Percentiles rank a stretch among this genome's conserved stretches.
phyloP scores from a whole-genome alignment of 768 basidiomycete genomes.

The Kwoniella sp. region DNA sequence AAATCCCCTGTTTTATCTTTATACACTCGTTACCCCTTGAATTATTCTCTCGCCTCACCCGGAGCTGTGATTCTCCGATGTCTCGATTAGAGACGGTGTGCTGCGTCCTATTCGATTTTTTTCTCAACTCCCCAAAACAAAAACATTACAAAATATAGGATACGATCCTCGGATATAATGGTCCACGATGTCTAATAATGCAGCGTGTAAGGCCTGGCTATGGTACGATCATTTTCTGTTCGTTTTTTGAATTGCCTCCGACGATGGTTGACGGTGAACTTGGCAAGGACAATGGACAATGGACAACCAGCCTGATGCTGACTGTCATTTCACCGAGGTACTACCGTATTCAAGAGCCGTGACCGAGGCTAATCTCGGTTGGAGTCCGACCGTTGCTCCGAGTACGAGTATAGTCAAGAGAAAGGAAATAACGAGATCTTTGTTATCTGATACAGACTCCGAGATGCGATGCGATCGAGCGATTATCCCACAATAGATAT shows the following conservation, averaged over 20 bases:
- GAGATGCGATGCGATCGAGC: too few relatives aligned
- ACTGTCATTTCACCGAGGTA: too few relatives aligned
- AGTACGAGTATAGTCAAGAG: too few relatives aligned
- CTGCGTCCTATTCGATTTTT: constrained; percentile 30
- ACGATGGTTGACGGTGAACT: too few relatives aligned
- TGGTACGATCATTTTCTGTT: too few relatives aligned
- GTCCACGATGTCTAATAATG: background rate
- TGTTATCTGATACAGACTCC: too few relatives aligned
- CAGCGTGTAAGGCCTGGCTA: background rate
- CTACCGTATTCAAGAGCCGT: too few relatives aligned
- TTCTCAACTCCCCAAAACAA: background rate
- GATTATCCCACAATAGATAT: background rate
- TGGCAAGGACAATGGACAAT: too few relatives aligned
- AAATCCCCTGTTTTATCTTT: constrained; percentile 1
- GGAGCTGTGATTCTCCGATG: constrained; percentile 43
- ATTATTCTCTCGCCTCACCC: constrained; percentile 40
- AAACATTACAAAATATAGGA: constrained; percentile 1
- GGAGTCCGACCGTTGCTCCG: too few relatives aligned
- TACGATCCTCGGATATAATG: background rate
- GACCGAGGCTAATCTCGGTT: too few relatives aligned
- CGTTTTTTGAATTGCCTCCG: too few relatives aligned
- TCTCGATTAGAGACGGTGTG: constrained; percentile 50
- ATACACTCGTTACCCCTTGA: background rate
- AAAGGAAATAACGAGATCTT: background rate
- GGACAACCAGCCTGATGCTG: too few relatives aligned